These are phyloP conservation scores for Themeda triandra DNA, from an alignment of 176 grass and related monocot genomes.

Conservation along the genomic window DNA sequence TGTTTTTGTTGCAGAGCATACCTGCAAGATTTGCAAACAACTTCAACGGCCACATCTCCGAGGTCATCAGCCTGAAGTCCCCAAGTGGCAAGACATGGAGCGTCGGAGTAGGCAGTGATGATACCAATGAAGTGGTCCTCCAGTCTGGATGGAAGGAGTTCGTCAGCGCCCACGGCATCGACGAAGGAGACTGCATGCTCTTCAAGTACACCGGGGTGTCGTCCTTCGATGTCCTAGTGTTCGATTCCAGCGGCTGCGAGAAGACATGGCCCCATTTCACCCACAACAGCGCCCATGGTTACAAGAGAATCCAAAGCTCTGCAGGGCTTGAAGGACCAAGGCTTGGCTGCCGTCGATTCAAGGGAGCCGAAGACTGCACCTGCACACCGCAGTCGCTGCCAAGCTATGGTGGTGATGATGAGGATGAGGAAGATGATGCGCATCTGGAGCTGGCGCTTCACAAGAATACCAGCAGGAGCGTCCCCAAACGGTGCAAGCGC, in stretches of 20 bases:
- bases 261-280: not conserved
- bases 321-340: not conserved
- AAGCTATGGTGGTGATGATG: not conserved
- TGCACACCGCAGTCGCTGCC: not conserved
- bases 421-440: not conserved
- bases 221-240: constrained; percentile 43
- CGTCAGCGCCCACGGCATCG: not conserved
- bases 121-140: not conserved
- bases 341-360: not conserved
- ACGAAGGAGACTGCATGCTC: constrained; percentile 31
- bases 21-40: constrained; percentile 34
- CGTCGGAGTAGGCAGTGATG: constrained; percentile 11
- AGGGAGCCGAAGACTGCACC: not conserved
- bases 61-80: constrained; percentile 26
- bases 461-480: not conserved
- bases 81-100: constrained; percentile 19
- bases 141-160: constrained; percentile 40
- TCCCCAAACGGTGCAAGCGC: not conserved
- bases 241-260: constrained; percentile 26
- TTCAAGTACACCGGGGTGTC: constrained; percentile 37
- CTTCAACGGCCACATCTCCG: constrained; percentile 40
- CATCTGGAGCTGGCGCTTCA: not conserved
- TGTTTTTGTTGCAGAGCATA: constrained; percentile 14
- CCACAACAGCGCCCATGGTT: not conserved
- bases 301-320: not conserved